A percentile compares a stretch with the other conserved stretches of the same genome.
These are phyloP conservation scores for Rhizopogon vesiculosus DNA, from an alignment of 768 basidiomycete species.

Conservation along the genomic window DNA sequence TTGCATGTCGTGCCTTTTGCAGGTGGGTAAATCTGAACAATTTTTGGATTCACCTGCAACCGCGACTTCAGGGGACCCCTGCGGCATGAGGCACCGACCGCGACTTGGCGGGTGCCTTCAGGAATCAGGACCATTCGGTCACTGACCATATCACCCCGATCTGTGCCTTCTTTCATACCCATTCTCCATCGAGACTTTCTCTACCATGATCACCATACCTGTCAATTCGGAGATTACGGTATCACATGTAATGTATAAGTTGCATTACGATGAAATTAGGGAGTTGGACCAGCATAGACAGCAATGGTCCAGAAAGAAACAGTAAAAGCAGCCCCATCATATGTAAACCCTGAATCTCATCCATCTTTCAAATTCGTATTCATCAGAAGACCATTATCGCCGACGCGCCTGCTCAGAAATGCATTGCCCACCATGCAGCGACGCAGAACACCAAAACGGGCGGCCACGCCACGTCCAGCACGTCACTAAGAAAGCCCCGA, in stretches of 20 bases:
- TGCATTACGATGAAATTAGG: neutral
- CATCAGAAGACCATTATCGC: neutral
- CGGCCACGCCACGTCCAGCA: conserved; percentile 32
- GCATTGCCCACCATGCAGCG: conserved; percentile 30
- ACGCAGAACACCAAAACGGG: conserved; percentile 27
- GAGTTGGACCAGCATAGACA: too few species aligned
- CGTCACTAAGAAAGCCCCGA: conserved; percentile 25
- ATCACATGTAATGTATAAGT: neutral
- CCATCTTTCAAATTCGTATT: neutral
- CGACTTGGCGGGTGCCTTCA: too few species aligned
- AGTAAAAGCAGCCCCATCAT: too few species aligned
- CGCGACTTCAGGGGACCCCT: too few species aligned
- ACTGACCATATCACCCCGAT: neutral
- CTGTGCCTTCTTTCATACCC: neutral
- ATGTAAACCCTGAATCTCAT: too few species aligned
- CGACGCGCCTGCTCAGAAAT: conserved; percentile 9
- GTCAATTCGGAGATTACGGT: neutral
- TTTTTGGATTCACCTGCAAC: too few species aligned
- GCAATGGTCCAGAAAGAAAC: too few species aligned
- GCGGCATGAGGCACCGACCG: too few species aligned
- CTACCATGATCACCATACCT: neutral
- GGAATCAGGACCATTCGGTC: too few species aligned
- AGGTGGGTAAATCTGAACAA: too few species aligned
- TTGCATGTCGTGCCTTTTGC: too few species aligned
- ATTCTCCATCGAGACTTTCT: neutral